Percentiles rank a stretch among this genome's conserved stretches.
Conservation (phyloP, 148 eudicot genomes). For the Polygonum maritimum region DNA sequence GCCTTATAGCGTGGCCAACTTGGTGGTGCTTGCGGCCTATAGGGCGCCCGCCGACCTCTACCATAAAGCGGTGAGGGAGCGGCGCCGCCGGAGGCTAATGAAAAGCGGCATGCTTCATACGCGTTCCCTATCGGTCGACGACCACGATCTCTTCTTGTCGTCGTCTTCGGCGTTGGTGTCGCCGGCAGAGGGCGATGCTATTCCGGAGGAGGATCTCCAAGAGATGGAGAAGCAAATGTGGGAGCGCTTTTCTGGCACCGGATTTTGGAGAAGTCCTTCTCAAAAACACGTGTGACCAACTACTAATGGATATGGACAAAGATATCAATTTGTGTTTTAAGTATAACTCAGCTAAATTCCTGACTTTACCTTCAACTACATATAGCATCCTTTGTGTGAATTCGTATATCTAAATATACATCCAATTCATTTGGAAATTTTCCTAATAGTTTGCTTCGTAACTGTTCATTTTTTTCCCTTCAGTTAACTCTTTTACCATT, state of each 20-base stretch:
- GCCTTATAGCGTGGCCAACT: slow-evolving; percentile 31
- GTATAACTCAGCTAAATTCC: no score
- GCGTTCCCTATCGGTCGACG: neutral
- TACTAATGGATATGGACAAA: no score
- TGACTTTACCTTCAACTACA: no score
- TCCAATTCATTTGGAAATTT: no score
- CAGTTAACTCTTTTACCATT: no score
- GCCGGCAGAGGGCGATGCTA: neutral
- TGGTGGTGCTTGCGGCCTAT: slow-evolving; percentile 35
- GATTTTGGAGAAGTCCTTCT: slow-evolving; percentile 19
- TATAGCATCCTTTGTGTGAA: no score
- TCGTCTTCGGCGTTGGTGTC: neutral
- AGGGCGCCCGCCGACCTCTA: slow-evolving; percentile 43
- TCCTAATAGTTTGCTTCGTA: no score
- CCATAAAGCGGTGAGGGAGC: slow-evolving; percentile 16
- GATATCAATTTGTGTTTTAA: no score
- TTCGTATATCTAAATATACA: no score
- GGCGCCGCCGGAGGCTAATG: slow-evolving; percentile 6
- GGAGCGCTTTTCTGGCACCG: slow-evolving; percentile 12
- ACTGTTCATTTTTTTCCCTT: no score
- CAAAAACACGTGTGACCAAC: neutral
- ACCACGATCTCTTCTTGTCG: neutral
- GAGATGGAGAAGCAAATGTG: slow-evolving; percentile 20
- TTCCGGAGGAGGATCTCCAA: neutral
- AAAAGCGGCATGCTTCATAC: neutral